Evolutionary conservation across 2,329 filamentous ascomycete species (phyloP).

Genomic region (Ramularia collo-cygni): DNA sequence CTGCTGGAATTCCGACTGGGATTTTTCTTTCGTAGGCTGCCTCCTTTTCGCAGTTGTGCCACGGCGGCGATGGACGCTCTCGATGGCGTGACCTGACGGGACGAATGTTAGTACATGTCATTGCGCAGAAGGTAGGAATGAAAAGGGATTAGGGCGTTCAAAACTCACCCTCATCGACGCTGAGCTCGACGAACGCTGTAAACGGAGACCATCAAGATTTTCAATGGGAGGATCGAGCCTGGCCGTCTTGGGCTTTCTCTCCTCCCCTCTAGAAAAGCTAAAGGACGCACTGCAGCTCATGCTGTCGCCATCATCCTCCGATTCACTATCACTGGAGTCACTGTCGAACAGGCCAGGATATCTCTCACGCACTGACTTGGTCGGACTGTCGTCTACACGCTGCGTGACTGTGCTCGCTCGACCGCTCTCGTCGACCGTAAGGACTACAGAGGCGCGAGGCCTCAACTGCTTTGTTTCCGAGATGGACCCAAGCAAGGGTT

Average conservation of each 20-base stretch:
- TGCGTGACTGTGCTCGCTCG: slow-evolving; percentile 35
- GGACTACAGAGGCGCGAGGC: slow-evolving; percentile 38
- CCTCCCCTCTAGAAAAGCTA: slow-evolving; percentile 23
- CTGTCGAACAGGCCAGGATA: slow-evolving; percentile 42
- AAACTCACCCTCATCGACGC: slow-evolving; percentile 19
- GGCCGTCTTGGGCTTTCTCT: slow-evolving; percentile 25
- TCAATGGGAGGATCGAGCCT: slow-evolving; percentile 30
- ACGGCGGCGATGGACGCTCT: slow-evolving; percentile 30
- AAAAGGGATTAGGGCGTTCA: neutral
- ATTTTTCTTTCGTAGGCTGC: slow-evolving; percentile 24
- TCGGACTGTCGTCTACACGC: slow-evolving; percentile 29
- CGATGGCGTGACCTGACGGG: slow-evolving; percentile 25
- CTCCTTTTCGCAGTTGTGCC: slow-evolving; percentile 28
- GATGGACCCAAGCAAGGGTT: slow-evolving; percentile 38
- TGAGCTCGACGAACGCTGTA: slow-evolving; percentile 28
- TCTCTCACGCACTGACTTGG: slow-evolving; percentile 31
- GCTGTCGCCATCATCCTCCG: slow-evolving; percentile 23
- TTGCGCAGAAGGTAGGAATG: neutral
- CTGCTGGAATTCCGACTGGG: slow-evolving; percentile 16
- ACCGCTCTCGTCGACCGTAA: slow-evolving; percentile 41
- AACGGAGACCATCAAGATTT: slow-evolving; percentile 28
- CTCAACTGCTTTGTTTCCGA: slow-evolving; percentile 36
- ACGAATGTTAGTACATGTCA: neutral
- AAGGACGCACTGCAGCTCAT: slow-evolving; percentile 27
- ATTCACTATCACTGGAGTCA: slow-evolving; percentile 26